Base-by-base conservation (phyloP, 2,329 filamentous ascomycete genomes). In the Domatiomyces globalis region DNA sequence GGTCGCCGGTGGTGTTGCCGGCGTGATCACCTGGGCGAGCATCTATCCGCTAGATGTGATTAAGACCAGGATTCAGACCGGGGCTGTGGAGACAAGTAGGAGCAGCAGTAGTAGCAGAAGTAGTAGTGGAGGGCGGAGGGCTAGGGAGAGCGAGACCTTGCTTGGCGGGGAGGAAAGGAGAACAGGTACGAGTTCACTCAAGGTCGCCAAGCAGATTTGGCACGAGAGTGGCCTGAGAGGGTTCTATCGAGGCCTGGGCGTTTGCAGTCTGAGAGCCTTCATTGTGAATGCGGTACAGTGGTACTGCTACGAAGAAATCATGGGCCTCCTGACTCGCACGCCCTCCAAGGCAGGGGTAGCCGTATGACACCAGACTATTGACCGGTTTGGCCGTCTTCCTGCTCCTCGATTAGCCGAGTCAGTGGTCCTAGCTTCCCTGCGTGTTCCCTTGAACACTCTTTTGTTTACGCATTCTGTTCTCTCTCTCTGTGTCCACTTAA, bases 211-310 rank as follows among this genome's bases (percentile, higher is more conserved):
- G 56, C 70, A 79, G 43, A 78, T 82, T 0, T 94, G 90, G 63
- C 72, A 69, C 52, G 71, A 74, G 44, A 81, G 78, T 27, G 84
- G 85, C 0, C 36, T 73, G 7, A 65, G 68, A 29, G 74, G 80
- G 1, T 88, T 89, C 67, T 88, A 86, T 63, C 74, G 80, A 27
- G 85, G 85, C 0, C 66, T 96, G 43, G 80, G 81, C 0, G 75
- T 95, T 29, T 96, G 90, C 66, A 94, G 86, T 66, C 68, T 85
- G 7, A 74, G 90, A 59, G 90, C 90, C 0, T 95, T 96, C 65
- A 72, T 94, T 49, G 90, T 95, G 42, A 95, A 95, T 70, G 89
- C 90, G 2, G 84, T 87, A n/a, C 80, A 88, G 71, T 96, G 89
- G 89, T 84, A 84, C 20, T 79, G 87, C 5, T 95, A 95, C 65